Evolutionary conservation across 805 yeast genomes (phyloP), one percentile per base, ranked within the genome.

Genomic region (Hanseniaspora hatyaiensis): DNA sequence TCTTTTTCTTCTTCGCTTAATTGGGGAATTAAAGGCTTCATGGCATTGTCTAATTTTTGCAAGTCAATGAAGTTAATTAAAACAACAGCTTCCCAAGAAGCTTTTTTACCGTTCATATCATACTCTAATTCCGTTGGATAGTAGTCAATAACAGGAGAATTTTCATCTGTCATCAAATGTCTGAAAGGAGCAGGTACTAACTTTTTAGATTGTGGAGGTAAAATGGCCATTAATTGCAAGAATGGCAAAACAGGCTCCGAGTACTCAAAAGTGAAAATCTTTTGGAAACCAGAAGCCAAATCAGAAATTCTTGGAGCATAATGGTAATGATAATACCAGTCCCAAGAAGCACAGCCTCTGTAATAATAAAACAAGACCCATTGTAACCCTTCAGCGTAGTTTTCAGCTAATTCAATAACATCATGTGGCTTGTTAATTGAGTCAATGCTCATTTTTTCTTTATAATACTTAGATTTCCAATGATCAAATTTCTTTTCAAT

Each of bases 51-150:
- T 49, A 92, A 71, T 51, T 92, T 72, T 26, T 74, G 64, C 57
- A 82, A 86, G 54, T 92, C 96, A 39, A 92, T 96, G 70, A 92
- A 92, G 4, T 94, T 80, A 50, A 92, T 73, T 57, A 85, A 73
- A 6, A 92, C 95, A 49, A 92, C 96, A 9, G 96, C 96, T 66
- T 92, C 97, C 98, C 98, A 92, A 42, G 86, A 81, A 2, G 92
- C 94, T 48, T 87, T 84, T 62, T 92, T 92, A 37, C 97, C 98
- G 60, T 92, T 92, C 74, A 78, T 72, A 66, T 92, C 98, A 30
- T 84, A 71, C 45, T 79, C 84, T 49, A 89, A 95, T 51, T 84
- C 85, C 50, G 73, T 72, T 2, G 98, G 98, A 60, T 92, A 92
- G 58, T 86, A 87, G 57, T 87, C 96, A 49, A 73, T 72, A 54